These are phyloP conservation scores for Trichoderma erinaceum DNA, from an alignment of 495 filamentous ascomycete genomes.

Conservation along the genomic window DNA sequence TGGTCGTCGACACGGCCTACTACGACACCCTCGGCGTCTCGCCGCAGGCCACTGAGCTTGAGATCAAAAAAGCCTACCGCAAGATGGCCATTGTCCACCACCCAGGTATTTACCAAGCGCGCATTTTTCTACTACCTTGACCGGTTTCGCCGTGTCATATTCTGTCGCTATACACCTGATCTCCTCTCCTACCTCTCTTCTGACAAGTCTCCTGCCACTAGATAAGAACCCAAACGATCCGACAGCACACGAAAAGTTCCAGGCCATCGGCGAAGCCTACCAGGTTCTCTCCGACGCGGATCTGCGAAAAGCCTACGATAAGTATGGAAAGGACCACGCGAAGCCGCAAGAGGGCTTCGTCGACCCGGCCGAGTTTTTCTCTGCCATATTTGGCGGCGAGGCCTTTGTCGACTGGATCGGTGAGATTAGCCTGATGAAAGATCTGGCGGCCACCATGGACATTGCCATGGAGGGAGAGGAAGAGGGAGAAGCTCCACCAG, in stretches of 20 bases:
- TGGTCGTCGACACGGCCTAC: slow-evolving; percentile 81
- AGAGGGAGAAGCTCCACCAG: slow-evolving; percentile 43
- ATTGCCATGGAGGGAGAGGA: slow-evolving; percentile 73
- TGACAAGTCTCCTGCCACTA: slow-evolving; percentile 27
- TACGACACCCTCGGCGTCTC: slow-evolving; percentile 89
- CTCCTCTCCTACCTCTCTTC: not conserved
- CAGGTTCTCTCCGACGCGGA: slow-evolving; percentile 88
- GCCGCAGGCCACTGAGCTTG: slow-evolving; percentile 83
- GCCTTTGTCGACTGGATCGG: slow-evolving; percentile 90
- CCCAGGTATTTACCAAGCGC: slow-evolving; percentile 40
- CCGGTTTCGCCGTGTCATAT: not conserved
- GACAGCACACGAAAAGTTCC: slow-evolving; percentile 87
- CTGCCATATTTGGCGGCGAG: slow-evolving; percentile 96
- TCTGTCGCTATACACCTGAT: not conserved
- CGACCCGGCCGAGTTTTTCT: slow-evolving; percentile 97
- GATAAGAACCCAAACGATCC: slow-evolving; percentile 99
- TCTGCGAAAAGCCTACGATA: slow-evolving; percentile 87
- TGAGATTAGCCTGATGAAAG: slow-evolving; percentile 89
- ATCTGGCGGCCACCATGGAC: slow-evolving; percentile 83
- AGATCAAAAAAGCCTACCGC: slow-evolving; percentile 99
- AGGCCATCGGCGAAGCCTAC: slow-evolving; percentile 94
- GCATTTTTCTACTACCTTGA: slow-evolving; percentile 1
- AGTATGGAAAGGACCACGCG: slow-evolving; percentile 89
- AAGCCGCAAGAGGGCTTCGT: slow-evolving; percentile 85
- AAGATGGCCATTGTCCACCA: slow-evolving; percentile 80